Percentiles rank a stretch among this genome's conserved stretches.
Evolutionary conservation across 2,329 filamentous ascomycete species (phyloP).

Genomic region (Penicillium crustosum): DNA sequence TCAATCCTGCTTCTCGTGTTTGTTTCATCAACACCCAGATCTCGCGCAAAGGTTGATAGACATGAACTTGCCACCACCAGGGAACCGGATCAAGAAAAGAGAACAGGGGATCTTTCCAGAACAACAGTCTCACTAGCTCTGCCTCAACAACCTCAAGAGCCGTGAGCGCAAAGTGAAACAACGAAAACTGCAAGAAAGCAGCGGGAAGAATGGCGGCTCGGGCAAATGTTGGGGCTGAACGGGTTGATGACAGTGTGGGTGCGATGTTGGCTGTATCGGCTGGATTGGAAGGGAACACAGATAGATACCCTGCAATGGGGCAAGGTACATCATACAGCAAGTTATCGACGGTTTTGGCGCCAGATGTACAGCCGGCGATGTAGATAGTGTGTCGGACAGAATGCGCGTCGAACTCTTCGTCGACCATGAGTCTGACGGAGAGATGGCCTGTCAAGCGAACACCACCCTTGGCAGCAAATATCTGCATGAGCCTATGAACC

Average conservation of each 20-base stretch:
- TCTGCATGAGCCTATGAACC: slow-evolving; percentile 65
- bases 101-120: slow-evolving; percentile 59
- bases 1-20: slow-evolving; percentile 41
- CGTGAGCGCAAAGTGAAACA: neutral
- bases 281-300: slow-evolving; percentile 20
- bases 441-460: slow-evolving; percentile 65
- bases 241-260: slow-evolving; percentile 14
- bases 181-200: slow-evolving; percentile 5
- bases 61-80: slow-evolving; percentile 57
- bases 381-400: slow-evolving; percentile 37
- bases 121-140: slow-evolving; percentile 36
- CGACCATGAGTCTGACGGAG: slow-evolving; percentile 69
- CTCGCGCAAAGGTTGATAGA: slow-evolving; percentile 53
- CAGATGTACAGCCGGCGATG: slow-evolving; percentile 35
- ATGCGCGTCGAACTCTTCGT: slow-evolving; percentile 40
- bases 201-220: neutral
- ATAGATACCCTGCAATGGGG: slow-evolving; percentile 31
- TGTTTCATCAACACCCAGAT: slow-evolving; percentile 41
- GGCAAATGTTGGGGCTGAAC: neutral
- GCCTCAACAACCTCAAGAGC: slow-evolving; percentile 1
- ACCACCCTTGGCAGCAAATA: slow-evolving; percentile 54
- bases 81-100: slow-evolving; percentile 58
- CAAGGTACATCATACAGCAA: slow-evolving; percentile 33
- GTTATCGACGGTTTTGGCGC: slow-evolving; percentile 27
- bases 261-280: slow-evolving; percentile 12